Percentiles rank a stretch among this genome's conserved stretches.
These are phyloP conservation scores for Sarcodon aspratus DNA, from an alignment of 768 basidiomycete genomes.

Conservation along the genomic window DNA sequence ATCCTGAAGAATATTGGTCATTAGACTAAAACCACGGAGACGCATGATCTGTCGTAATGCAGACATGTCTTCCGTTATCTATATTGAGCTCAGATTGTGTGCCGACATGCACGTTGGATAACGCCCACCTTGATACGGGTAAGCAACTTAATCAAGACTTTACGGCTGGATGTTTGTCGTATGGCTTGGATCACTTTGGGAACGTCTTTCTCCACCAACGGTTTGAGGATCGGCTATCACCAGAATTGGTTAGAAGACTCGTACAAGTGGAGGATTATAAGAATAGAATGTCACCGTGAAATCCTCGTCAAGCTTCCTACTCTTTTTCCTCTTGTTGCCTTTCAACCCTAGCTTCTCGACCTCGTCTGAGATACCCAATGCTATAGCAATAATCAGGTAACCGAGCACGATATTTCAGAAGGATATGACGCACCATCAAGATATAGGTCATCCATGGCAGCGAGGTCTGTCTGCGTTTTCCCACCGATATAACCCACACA, in stretches of 20 bases:
- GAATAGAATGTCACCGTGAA: constrained; percentile 48
- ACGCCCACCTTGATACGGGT: constrained; percentile 68
- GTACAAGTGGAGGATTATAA: not conserved
- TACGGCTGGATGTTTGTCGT: constrained; percentile 75
- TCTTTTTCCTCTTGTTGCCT: constrained; percentile 80
- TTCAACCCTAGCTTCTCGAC: constrained; percentile 75
- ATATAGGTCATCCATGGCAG: constrained; percentile 88
- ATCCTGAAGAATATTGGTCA: constrained; percentile 83
- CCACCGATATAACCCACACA: constrained; percentile 96
- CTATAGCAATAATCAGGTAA: constrained; percentile 24
- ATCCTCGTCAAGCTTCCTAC: constrained; percentile 91
- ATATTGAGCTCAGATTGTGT: not conserved
- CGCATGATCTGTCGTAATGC: constrained; percentile 81
- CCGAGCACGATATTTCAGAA: not conserved
- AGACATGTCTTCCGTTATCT: constrained; percentile 80
- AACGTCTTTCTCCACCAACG: constrained; percentile 68
- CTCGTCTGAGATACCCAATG: constrained; percentile 90
- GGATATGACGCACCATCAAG: constrained; percentile 57
- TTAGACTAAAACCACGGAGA: constrained; percentile 84
- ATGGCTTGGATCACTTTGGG: constrained; percentile 89
- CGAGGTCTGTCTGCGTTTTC: constrained; percentile 95
- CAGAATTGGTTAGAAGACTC: not conserved
- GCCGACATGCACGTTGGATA: not conserved
- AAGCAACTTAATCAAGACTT: constrained; percentile 74
- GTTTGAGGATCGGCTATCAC: constrained; percentile 61